Base-by-base conservation (phyloP, 2,329 filamentous ascomycete genomes). In the Aspergillus aculeatus region DNA sequence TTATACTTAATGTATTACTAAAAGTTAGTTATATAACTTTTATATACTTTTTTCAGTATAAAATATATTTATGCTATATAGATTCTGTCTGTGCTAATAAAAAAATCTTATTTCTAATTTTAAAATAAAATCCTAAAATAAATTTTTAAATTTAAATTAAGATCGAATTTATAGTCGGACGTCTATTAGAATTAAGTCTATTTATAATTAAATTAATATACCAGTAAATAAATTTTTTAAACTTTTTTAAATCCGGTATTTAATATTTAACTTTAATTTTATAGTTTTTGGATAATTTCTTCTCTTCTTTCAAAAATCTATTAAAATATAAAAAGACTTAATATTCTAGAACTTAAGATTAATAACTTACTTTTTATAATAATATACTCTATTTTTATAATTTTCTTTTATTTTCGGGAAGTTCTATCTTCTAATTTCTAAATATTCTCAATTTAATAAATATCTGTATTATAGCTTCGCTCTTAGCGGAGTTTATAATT, bases 1-100 rank as follows among this genome's bases (percentile, higher is more conserved):
- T 59, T 50, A 57, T 57, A 31, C 29, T 57, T 21, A 50, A 62
- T 62, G 50, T 49, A 59, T 54, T 59, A 26, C 59, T 32, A 62
- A 50, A n/a, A 50, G 10, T 50, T 19, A 50, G 14, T 32, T 29
- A 50, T 50, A 50, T 11, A 50, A 24, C 11, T 50, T 23, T 50
- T 16, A 50, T 11, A 50, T 50, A 50, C 16, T 50, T 50, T 23
- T 50, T 50, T 23, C 24, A 50, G 48, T 50, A 19, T 32, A 14
- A 56, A 57, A 5, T 47, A 56, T 54, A 32, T 56, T 59, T 56
- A 62, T 49, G 21, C 41, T 14, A 26, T 62, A 62, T 12, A 62
- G 56, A 3, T 59, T 44, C 11, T 53, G 4, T 24, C 21, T 26
- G 24, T 62, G 47, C 29, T 54, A 24, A n/a, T 24, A 31, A 31